Base-by-base conservation (phyloP, 2,329 filamentous ascomycete genomes). In the Rutstroemia sp. region DNA sequence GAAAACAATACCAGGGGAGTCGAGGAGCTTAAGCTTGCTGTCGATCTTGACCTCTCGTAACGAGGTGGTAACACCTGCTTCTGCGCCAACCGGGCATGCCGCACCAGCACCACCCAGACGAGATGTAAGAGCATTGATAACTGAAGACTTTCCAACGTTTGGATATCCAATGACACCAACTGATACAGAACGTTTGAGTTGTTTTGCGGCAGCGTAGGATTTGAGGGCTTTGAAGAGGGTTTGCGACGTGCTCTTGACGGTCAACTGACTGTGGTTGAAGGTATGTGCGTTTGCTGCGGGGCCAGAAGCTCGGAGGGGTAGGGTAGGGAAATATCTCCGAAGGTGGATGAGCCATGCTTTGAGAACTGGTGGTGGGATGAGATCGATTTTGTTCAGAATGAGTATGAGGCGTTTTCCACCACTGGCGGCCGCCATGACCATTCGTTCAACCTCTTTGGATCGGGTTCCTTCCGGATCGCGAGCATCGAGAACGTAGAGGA, bases 111-210 rank as follows among this genome's bases (percentile, higher is more conserved):
- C 80, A 62, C 86, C 83, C 64, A 96, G 77, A 39, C 89, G 83
- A 39, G 88, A 84, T 19, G 90, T 87, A 56, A 96, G 83, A 16
- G 91, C 89, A 72, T 96, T 96, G 79, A 96, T 96, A 67, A 96
- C 90, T 51, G 91, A 96, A 27, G 90, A 95, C 77, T 96, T 96
- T 70, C 92, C 92, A 58, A 96, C 92, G 70, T 96, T 96, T 66
- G 92, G 92, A 72, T 96, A 96, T 27, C 92, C 92, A 65, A 96
- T 95, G 60, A 96, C 89, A 62, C 92, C 92, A 59, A 96, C 92
- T 19, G 89, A 92, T 66, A 95, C 84, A 53, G 91, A 87, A 56
- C 92, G 87, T 78, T 95, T 95, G 63, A 96, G 77, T 70, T 95
- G 86, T 66, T 88, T 88, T 59, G 81, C 82, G 57, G 89, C 86